Evolutionary conservation across 768 basidiomycete genomes (phyloP).

Genomic region (Leccinum truebloodii): DNA sequence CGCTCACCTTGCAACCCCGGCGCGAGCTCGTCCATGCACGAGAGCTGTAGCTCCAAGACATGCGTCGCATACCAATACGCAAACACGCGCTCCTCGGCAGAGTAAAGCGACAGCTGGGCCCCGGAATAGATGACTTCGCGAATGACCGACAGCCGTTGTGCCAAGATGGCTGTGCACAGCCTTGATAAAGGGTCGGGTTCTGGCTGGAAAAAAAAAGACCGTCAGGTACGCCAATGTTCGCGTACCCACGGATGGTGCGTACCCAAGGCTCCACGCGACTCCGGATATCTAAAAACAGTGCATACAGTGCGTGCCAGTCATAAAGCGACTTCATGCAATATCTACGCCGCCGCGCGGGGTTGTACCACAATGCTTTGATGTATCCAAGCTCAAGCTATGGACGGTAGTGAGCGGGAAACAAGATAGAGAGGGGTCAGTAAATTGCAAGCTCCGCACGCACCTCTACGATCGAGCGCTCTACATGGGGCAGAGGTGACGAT

Average conservation of each 20-base stretch:
- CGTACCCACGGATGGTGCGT: background rate
- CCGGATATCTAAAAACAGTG: conserved; percentile 37
- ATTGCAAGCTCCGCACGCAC: conserved; percentile 20
- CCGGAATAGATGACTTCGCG: conserved; percentile 74
- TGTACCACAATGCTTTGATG: conserved; percentile 63
- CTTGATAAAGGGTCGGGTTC: conserved; percentile 31
- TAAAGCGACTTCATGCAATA: conserved; percentile 61
- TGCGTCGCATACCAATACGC: conserved; percentile 74
- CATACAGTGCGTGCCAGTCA: conserved; percentile 68
- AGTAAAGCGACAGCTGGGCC: conserved; percentile 75
- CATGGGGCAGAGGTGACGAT: conserved; percentile 40
- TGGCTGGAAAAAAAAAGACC: conserved; percentile 13
- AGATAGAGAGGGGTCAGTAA: background rate
- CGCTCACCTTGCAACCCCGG: conserved; percentile 42
- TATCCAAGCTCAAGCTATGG: conserved; percentile 58
- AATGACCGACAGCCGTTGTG: conserved; percentile 61
- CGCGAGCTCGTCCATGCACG: conserved; percentile 51
- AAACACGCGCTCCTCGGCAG: conserved; percentile 63
- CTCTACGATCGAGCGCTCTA: conserved; percentile 41
- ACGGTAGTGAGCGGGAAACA: background rate
- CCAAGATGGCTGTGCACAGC: conserved; percentile 39
- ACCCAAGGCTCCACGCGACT: conserved; percentile 20
- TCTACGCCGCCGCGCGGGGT: conserved; percentile 66
- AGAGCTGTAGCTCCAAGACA: conserved; percentile 58
- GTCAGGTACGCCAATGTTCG: conserved; percentile 2